Base-by-base conservation (phyloP, 78 protist genomes). In the Polysphondylium violaceum region DNA sequence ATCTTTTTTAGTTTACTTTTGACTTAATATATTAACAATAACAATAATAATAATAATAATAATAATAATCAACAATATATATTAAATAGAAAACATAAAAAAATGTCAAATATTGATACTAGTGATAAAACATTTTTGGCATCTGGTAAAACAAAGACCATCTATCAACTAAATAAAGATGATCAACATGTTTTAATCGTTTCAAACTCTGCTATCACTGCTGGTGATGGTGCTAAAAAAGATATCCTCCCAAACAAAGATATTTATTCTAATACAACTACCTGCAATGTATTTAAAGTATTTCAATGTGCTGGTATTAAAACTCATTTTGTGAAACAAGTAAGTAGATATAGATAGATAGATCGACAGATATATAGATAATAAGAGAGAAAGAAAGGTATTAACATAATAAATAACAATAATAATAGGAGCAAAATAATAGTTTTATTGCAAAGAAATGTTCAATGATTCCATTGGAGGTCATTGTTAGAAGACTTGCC, bases 221-320 rank as follows among this genome's bases (percentile, higher is more conserved):
- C 93, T 51, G 93, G 93, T 65, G 93, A 86, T n/a, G 93, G 93
- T 27, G 93, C 93, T 12, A 73, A 74, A 73, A 60, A 53, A 25
- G 85, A 86, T 59, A 65, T 38, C 6, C 29, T 86, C n/a, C 87
- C 83, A 74, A 51, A 47, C 14, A 86, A 86, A 38, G 93, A 68
- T 25, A 53, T 73, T 4, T 51, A 65, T 38, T 65, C 78, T 16
- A 86, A 79, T 8, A 51, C 93, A 19, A 86, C 93, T 11, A 73
- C 83, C 9, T 58, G 64, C 27, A 75, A 86, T 67, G 73, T 59
- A 9, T 75, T 73, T 58, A 63, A 76, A 53, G 74, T 73, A 17
- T 53, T 86, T 27, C 69, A 63, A 35, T 51, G 63, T 23, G 67
- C 93, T n/a, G 83, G 83, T 65, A 73, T 86, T 29, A 29, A 53